Percentiles rank a stretch among this genome's conserved stretches.
Conservation (phyloP, 2,329 filamentous ascomycete species). For the Coniochaeta sp. region DNA sequence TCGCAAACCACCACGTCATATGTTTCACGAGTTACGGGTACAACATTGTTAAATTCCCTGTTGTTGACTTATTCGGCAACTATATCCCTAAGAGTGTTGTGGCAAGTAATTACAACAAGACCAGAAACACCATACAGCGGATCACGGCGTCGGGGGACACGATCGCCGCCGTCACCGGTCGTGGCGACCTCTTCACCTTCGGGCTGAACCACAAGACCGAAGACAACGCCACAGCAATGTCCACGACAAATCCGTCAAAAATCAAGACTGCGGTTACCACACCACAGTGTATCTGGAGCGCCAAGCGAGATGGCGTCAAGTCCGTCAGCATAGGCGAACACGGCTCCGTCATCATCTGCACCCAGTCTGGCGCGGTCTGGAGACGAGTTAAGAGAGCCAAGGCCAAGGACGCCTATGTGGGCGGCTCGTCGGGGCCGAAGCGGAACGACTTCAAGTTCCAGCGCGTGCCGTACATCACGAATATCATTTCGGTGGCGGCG, state of each 20-base stretch:
- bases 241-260: constrained; percentile 88
- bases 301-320: constrained; percentile 75
- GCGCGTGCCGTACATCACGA: constrained; percentile 78
- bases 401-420: constrained; percentile 56
- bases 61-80: constrained; percentile 43
- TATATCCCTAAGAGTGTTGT: constrained; percentile 60
- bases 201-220: constrained; percentile 64
- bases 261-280: constrained; percentile 74
- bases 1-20: constrained; percentile 84
- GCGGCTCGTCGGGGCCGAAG: constrained; percentile 45
- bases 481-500: constrained; percentile 75
- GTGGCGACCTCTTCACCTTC: constrained; percentile 84
- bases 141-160: constrained; percentile 84
- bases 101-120: constrained; percentile 56
- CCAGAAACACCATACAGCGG: constrained; percentile 60
- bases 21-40: constrained; percentile 96
- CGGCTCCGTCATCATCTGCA: constrained; percentile 90
- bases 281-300: constrained; percentile 81
- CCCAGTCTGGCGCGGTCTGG: constrained; percentile 89
- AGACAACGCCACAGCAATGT: constrained; percentile 50
- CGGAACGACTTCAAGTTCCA: constrained; percentile 94
- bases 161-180: constrained; percentile 77
- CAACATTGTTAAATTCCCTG: constrained; percentile 77
- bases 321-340: constrained; percentile 89
- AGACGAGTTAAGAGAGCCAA: constrained; percentile 75